phyloP scores from a whole-genome alignment of 202 grass and related monocot genomes.

The Saccharum hybrid region DNA sequence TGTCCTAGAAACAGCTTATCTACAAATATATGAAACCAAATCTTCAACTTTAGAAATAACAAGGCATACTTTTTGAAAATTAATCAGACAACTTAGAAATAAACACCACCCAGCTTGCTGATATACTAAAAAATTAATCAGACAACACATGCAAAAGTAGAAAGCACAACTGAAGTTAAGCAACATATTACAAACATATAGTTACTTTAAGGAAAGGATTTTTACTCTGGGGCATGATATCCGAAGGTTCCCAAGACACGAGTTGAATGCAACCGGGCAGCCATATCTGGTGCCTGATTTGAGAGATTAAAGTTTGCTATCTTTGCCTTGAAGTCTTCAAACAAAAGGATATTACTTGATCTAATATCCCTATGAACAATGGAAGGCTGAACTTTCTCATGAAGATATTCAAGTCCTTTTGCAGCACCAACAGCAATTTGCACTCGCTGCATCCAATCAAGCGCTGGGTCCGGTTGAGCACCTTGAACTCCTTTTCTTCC shows the following conservation, averaged over 20 bases:
- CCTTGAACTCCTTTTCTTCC: constrained; percentile 88
- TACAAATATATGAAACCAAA: neutral
- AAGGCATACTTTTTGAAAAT: neutral
- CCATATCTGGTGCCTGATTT: constrained; percentile 88
- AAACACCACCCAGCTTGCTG: neutral
- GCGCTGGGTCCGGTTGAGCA: constrained; percentile 77
- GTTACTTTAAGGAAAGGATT: constrained; percentile 25
- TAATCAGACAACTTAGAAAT: neutral
- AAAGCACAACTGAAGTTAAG: constrained; percentile 15
- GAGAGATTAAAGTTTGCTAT: constrained; percentile 87
- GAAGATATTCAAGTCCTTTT: constrained; percentile 88
- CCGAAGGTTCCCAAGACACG: constrained; percentile 83
- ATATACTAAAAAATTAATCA: constrained; percentile 7
- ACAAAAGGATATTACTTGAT: constrained; percentile 84
- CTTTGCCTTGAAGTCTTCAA: constrained; percentile 84
- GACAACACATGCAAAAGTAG: neutral
- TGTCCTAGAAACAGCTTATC: neutral
- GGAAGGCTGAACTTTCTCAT: constrained; percentile 78
- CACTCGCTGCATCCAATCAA: constrained; percentile 87
- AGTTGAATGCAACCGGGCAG: constrained; percentile 77
- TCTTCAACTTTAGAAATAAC: neutral
- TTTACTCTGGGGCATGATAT: constrained; percentile 96
- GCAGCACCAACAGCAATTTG: constrained; percentile 79
- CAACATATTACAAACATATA: constrained; percentile 26
- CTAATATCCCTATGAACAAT: constrained; percentile 84